Evolutionary conservation across 2,329 filamentous ascomycete species (phyloP), one percentile per base, ranked within the genome.

Genomic region (Hypoxylon sp.): DNA sequence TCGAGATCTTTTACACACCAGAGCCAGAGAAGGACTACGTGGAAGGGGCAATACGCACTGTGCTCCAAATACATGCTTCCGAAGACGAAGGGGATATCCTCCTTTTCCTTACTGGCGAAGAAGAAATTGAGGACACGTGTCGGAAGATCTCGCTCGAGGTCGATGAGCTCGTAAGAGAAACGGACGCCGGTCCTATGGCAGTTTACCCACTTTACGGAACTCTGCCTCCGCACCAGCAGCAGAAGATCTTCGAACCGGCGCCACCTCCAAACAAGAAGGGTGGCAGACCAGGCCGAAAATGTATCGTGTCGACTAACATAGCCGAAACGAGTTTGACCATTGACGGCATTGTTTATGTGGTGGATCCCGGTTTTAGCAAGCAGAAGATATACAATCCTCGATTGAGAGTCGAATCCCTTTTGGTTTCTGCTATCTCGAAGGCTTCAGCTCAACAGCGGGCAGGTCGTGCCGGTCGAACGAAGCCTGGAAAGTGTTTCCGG

Each of bases 311-410:
- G 9, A 99, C 96, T 72, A 99, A 99, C 80, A 99, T 99, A 80
- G 96, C 96, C 48, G 96, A 99, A 83, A 99, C 96, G 0, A 95
- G 91, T 76, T 88, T 99, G 81, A 99, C 96, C 50, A 99, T 99
- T 67, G 96, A 99, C 77, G 96, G 96, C 78, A 99, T 99, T 70
- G 96, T 99, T 36, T 99, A 98, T 77, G 96, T 99, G 34, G 95
- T 99, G n/a, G 96, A 99, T 76, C 95, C 96, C 1, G 96, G 96
- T 36, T 99, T 99, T 84, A 97, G 94, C 83, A 99, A 99, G 84
- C 96, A 99, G 77, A 99, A 98, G 82, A 96, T 98, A 69, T 99
- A 98, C 85, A 98, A 99, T 80, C 95, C 96, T 21, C 90, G 96
- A 67, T 97, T 97, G 74, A 90, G 96, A 80, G 94, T 99, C 71